phyloP scores from a whole-genome alignment of 2,329 filamentous ascomycete species.

The Botrytis paeoniae region DNA sequence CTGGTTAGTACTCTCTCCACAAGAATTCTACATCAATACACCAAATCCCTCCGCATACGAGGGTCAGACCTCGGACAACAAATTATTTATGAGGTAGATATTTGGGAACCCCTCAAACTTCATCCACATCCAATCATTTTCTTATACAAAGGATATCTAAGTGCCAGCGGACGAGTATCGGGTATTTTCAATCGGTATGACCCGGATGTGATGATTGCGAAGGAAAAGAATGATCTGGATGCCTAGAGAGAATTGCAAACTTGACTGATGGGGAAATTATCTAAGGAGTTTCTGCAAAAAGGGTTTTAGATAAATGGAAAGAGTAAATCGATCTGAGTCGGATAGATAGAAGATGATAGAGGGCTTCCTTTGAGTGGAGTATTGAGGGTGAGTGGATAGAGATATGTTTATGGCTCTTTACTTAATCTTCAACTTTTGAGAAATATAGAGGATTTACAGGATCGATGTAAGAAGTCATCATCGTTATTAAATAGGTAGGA shows the following conservation, averaged over 20 bases:
- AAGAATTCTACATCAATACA: not conserved
- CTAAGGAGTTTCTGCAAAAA: not conserved
- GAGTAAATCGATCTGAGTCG: not conserved
- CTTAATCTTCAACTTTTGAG: too few species aligned
- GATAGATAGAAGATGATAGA: not conserved
- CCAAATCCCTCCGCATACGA: not conserved
- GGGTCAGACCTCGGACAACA: not conserved
- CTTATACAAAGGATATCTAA: slow-evolving; percentile 29
- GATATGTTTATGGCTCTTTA: too few species aligned
- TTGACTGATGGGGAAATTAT: not conserved
- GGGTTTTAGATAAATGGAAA: not conserved
- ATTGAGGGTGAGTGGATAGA: not conserved
- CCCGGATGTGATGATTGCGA: not conserved
- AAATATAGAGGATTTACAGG: not conserved
- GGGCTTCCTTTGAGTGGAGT: not conserved
- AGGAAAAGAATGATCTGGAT: not conserved
- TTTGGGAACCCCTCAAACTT: not conserved
- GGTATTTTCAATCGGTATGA: slow-evolving; percentile 33
- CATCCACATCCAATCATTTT: slow-evolving; percentile 33
- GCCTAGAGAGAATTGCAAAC: not conserved
- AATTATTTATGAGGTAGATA: too few species aligned
- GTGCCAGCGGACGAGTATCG: slow-evolving; percentile 28
- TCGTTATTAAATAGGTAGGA: too few species aligned
- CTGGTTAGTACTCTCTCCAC: not conserved
- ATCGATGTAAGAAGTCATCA: too few species aligned